Percentiles rank a stretch among this genome's conserved stretches.
Conservation (phyloP, 2,329 filamentous ascomycete species). For the Acrodontium crateriforme region DNA sequence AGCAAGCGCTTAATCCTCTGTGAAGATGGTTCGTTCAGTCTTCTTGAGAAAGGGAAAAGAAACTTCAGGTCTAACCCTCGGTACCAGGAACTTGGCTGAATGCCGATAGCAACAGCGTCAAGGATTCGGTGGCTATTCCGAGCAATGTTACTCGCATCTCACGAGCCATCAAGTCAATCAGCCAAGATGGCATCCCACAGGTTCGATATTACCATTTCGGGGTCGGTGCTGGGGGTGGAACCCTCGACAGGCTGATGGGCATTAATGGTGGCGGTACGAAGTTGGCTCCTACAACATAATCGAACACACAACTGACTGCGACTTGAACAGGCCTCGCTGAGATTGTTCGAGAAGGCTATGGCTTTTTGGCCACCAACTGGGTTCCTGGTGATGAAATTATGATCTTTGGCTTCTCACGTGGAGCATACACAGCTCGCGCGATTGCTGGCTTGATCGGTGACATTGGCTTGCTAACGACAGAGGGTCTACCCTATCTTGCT, state of each 20-base stretch:
- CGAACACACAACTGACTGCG: too few relatives aligned
- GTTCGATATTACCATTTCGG: slow-evolving; percentile 39
- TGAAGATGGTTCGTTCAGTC: background rate
- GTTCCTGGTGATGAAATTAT: slow-evolving; percentile 37
- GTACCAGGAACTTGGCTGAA: slow-evolving; percentile 20
- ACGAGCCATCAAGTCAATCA: slow-evolving; percentile 34
- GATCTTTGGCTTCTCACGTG: slow-evolving; percentile 35
- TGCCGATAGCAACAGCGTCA: slow-evolving; percentile 32
- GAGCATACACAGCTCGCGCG: slow-evolving; percentile 33
- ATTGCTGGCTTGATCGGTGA: slow-evolving; percentile 32
- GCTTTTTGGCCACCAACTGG: slow-evolving; percentile 40
- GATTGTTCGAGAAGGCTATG: slow-evolving; percentile 35
- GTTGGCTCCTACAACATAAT: background rate
- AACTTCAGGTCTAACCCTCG: background rate
- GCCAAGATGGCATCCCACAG: slow-evolving; percentile 35
- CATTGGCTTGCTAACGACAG: slow-evolving; percentile 35
- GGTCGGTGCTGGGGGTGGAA: slow-evolving; percentile 31
- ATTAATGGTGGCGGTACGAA: too few relatives aligned
- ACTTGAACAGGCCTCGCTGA: slow-evolving; percentile 27
- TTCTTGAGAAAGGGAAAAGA: background rate
- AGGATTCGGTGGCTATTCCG: slow-evolving; percentile 29
- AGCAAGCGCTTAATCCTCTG: background rate
- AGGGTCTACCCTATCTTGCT: slow-evolving; percentile 30
- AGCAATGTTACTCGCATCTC: slow-evolving; percentile 38
- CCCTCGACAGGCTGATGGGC: slow-evolving; percentile 27